Conservation (phyloP, 192 early-diverging fungal species). For the Coemansia sp. region DNA sequence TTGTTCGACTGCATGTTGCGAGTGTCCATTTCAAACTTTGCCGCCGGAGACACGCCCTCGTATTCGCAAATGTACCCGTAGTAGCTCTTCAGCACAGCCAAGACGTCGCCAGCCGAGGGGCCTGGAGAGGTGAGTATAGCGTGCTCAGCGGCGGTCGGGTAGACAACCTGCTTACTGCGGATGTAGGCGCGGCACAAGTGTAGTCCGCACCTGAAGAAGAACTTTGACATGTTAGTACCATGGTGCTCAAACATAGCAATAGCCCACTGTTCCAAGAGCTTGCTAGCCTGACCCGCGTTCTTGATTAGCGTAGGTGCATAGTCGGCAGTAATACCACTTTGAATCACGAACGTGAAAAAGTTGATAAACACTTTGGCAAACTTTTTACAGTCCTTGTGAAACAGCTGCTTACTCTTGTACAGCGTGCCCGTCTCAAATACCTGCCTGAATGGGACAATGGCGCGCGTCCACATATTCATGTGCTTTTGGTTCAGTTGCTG, state of each 20-base stretch:
- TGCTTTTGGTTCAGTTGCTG: slow-evolving; percentile 49
- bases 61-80: slow-evolving; percentile 10
- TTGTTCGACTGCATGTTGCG: background rate
- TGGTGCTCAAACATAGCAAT: slow-evolving; percentile 32
- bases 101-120: background rate
- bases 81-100: background rate
- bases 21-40: slow-evolving; percentile 4
- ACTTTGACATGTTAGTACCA: slow-evolving; percentile 13
- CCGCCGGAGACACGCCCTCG: slow-evolving; percentile 1
- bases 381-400: slow-evolving; percentile 41
- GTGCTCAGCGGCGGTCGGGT: background rate
- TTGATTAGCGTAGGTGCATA: background rate
- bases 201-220: slow-evolving; percentile 13
- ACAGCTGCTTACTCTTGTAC: slow-evolving; percentile 29
- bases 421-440: slow-evolving; percentile 16
- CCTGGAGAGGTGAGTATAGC: background rate
- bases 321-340: background rate
- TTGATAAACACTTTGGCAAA: slow-evolving; percentile 39
- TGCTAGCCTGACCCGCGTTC: slow-evolving; percentile 14
- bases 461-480: slow-evolving; percentile 45
- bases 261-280: slow-evolving; percentile 37
- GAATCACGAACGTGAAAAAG: slow-evolving; percentile 5
- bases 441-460: slow-evolving; percentile 28
- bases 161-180: background rate
- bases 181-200: slow-evolving; percentile 16